Percentiles rank a stretch among this genome's conserved stretches.
phyloP scores from a whole-genome alignment of 1,284 basidiomycete species.

The Chalciporus piperatoides region DNA sequence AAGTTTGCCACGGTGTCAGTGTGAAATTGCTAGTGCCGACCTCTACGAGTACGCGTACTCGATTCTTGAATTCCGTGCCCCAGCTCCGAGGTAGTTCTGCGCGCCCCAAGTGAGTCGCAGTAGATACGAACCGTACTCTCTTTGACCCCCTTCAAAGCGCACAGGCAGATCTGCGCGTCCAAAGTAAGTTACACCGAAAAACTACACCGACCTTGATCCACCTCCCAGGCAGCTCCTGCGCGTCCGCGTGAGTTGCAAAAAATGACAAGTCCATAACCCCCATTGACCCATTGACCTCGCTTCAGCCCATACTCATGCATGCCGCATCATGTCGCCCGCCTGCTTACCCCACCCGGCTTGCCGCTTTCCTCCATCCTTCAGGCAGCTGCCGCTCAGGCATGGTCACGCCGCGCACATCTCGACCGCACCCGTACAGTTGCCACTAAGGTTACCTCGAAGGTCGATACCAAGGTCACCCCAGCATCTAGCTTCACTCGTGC shows the following conservation, averaged over 20 bases:
- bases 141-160: not conserved
- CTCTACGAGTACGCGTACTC: not conserved
- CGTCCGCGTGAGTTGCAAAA: conserved; percentile 7
- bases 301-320: conserved; percentile 49
- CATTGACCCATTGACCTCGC: conserved; percentile 5
- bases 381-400: conserved; percentile 50
- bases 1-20: not conserved
- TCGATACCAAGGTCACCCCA: not conserved
- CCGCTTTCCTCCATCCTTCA: conserved; percentile 44
- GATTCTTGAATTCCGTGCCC: not conserved
- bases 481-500: not conserved
- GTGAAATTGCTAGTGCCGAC: not conserved
- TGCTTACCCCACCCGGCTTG: conserved; percentile 30
- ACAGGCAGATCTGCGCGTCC: not conserved
- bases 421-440: not conserved
- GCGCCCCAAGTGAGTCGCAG: conserved; percentile 4
- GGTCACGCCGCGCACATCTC: conserved; percentile 34
- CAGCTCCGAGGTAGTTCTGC: not conserved
- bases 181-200: not conserved
- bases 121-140: not conserved
- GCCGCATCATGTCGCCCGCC: conserved; percentile 50
- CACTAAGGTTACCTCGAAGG: not conserved
- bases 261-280: not conserved
- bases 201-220: not conserved
- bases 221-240: not conserved